Percentiles rank a stretch among this genome's conserved stretches.
Evolutionary conservation across 139 green algal genomes (phyloP).

Genomic region (Diplosphaera chodatii): DNA sequence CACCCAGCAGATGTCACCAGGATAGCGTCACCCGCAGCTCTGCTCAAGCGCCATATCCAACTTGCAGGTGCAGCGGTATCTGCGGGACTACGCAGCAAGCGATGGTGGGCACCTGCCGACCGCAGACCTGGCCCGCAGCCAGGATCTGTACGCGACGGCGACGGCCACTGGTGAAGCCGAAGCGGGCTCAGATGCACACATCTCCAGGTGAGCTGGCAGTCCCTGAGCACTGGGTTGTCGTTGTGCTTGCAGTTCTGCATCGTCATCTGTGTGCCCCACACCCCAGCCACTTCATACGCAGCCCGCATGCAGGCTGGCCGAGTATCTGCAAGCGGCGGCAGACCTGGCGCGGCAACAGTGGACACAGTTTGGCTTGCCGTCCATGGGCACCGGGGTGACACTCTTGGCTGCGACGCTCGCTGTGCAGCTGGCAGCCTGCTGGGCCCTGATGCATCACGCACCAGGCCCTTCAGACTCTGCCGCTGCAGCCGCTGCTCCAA

Average conservation of each 20-base stretch:
- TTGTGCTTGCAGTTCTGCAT: no score
- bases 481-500: no score
- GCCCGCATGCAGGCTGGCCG: conserved; percentile 3
- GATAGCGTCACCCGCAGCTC: no score
- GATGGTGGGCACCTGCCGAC: conserved; percentile 29
- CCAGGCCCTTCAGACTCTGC: no score
- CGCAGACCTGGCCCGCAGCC: conserved; percentile 15
- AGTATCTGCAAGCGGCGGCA: conserved; percentile 41
- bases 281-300: no score
- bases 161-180: background rate
- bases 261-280: no score
- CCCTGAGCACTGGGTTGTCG: no score
- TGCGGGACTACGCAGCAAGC: conserved; percentile 50
- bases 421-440: conserved; percentile 21
- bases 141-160: conserved; percentile 21
- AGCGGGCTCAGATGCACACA: background rate
- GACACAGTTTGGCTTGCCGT: conserved; percentile 53
- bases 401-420: conserved; percentile 30
- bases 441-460: background rate
- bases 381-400: conserved; percentile 48
- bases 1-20: no score
- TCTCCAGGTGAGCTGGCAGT: background rate
- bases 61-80: conserved; percentile 61
- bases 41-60: no score
- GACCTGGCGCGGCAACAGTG: conserved; percentile 59